These are phyloP conservation scores for Parascedosporium putredinis DNA, from an alignment of 2,329 filamentous ascomycete genomes.

Conservation along the genomic window DNA sequence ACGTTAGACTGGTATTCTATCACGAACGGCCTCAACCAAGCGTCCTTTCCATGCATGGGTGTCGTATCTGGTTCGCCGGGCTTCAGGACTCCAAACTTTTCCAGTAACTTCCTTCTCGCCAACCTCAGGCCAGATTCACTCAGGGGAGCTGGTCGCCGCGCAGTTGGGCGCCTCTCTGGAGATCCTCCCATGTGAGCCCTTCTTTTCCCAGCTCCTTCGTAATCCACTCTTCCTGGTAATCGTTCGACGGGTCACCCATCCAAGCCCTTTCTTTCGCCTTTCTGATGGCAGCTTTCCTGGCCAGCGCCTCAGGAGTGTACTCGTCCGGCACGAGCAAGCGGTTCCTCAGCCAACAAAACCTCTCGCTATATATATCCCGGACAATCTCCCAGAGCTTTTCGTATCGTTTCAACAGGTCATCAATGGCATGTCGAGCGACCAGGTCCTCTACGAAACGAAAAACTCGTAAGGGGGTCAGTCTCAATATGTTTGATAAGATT, in stretches of 20 bases:
- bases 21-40: neutral
- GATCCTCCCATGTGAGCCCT: constrained; percentile 3
- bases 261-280: constrained; percentile 5
- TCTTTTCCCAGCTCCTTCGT: constrained; percentile 10
- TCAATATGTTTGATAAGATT: constrained; percentile 1
- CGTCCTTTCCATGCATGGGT: neutral
- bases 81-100: neutral
- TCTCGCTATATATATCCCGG: constrained; percentile 14
- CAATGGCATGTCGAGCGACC: constrained; percentile 10
- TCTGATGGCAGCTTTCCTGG: neutral
- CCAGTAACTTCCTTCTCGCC: neutral
- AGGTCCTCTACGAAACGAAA: constrained; percentile 8
- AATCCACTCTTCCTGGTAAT: constrained; percentile 10
- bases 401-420: constrained; percentile 14
- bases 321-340: neutral
- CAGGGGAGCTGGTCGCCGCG: too few species aligned
- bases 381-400: constrained; percentile 10
- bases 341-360: constrained; percentile 12
- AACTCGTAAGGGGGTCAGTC: neutral
- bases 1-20: neutral
- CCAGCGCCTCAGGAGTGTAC: neutral
- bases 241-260: constrained; percentile 4
- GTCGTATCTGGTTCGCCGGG: neutral
- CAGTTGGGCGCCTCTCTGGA: neutral
- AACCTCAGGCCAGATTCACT: neutral